phyloP scores from a whole-genome alignment of 2,329 filamentous ascomycete genomes.

The Calcarisporium arbuscula region DNA sequence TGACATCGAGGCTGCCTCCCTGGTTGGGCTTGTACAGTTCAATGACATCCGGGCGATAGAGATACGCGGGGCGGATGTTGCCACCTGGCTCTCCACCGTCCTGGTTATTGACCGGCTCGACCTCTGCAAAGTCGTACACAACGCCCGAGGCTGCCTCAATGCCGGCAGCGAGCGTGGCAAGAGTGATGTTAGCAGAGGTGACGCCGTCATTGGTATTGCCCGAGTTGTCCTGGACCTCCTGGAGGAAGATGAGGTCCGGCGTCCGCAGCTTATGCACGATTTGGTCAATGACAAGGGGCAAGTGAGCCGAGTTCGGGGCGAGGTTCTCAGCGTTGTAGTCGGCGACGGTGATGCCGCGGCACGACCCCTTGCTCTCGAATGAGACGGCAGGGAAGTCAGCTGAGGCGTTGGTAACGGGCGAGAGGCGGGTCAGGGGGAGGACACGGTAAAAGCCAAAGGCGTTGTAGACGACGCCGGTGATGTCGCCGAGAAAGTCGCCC shows the following conservation, averaged over 20 bases:
- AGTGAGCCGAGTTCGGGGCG: constrained; percentile 45
- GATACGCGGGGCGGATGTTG: constrained; percentile 65
- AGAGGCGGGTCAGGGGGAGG: constrained; percentile 54
- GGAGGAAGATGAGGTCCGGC: constrained; percentile 61
- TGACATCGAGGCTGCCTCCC: constrained; percentile 47
- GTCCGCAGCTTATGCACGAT: constrained; percentile 57
- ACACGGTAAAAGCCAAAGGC: constrained; percentile 65
- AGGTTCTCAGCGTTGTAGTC: constrained; percentile 69
- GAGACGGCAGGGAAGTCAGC: constrained; percentile 42
- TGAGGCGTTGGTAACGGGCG: constrained; percentile 39
- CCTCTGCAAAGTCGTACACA: constrained; percentile 53
- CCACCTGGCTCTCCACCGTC: constrained; percentile 64
- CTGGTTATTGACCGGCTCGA: constrained; percentile 51
- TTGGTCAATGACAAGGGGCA: constrained; percentile 55
- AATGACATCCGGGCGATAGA: constrained; percentile 57
- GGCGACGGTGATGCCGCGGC: constrained; percentile 56
- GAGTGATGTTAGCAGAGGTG: constrained; percentile 50
- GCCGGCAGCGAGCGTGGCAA: constrained; percentile 46
- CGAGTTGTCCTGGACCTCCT: constrained; percentile 64
- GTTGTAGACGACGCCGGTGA: constrained; percentile 62
- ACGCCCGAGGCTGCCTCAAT: constrained; percentile 44
- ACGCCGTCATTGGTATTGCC: constrained; percentile 55
- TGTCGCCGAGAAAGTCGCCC: constrained; percentile 57
- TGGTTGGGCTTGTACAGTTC: constrained; percentile 53
- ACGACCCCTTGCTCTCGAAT: constrained; percentile 48